Evolutionary conservation across 2,329 filamentous ascomycete species (phyloP), one percentile per base, ranked within the genome.

Genomic region (Coniella vitis): DNA sequence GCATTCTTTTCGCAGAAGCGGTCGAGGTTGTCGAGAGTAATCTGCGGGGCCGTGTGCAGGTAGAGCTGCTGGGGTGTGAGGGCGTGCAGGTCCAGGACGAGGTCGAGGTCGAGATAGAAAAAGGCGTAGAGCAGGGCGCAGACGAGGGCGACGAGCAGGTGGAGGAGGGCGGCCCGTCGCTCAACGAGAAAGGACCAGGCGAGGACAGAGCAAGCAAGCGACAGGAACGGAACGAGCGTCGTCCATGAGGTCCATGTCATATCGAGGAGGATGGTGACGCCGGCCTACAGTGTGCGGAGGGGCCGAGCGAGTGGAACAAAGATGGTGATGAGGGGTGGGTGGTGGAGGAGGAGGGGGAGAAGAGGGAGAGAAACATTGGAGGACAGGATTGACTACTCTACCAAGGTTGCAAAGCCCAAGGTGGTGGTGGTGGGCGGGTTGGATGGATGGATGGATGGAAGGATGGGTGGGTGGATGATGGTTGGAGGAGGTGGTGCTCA

Each of bases 241-340:
- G 69, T 66, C 68, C 66, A 71, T 68, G 67, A 67, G 65, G 63
- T 68, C 70, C 70, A 73, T 73, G 67, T 71, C 70, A 73, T 73
- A 66, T 65, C 70, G 70, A 57, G 62, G 55, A 56, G 62, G 44
- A 59, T 64, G 53, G 5, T 45, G 60, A 56, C 47, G 60, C 60
- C 58, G 57, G 57, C 56, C 56, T 56, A 57, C 55, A 57, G 43
- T 8, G 21, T 47, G 43, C 46, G 45, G 43, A 47, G 48, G 47
- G 45, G 45, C 38, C 41, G 45, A 50, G 48, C 48, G 43, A 48
- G 45, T 52, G 40, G 14, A 47, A 49, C 36, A 44, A 45, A 47
- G 48, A 54, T 50, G 39, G 53, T 41, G 22, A 41, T n/a, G 39
- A 29, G 25, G 39, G 25, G 39, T 14, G 22, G 25, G 39, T 16